Conservation (phyloP, 805 yeast species). For the Pichia deserticola region DNA sequence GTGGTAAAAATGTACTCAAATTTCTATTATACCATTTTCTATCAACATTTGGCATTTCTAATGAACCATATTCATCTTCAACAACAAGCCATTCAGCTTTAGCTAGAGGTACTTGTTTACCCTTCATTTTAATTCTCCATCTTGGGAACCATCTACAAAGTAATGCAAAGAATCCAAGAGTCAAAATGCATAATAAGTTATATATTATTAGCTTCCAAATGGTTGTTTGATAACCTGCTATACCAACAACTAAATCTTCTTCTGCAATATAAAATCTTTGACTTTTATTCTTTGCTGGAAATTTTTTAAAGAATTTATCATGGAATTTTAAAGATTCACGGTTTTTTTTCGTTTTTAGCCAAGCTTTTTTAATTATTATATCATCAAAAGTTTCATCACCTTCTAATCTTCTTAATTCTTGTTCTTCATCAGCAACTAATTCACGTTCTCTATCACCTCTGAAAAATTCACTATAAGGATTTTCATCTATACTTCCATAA, state of each 20-base stretch:
- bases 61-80: constrained; percentile 90
- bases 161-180: constrained; percentile 70
- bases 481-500: constrained; percentile 11
- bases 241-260: constrained; percentile 89
- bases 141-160: constrained; percentile 82
- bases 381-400: constrained; percentile 14
- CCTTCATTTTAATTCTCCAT: constrained; percentile 60
- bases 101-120: constrained; percentile 61
- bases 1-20: constrained; percentile 55
- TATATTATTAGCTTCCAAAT: constrained; percentile 39
- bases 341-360: constrained; percentile 9
- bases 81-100: constrained; percentile 87
- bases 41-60: constrained; percentile 49
- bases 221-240: constrained; percentile 77
- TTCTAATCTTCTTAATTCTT: constrained; percentile 5
- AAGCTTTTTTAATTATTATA: constrained; percentile 4
- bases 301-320: constrained; percentile 36
- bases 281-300: constrained; percentile 37
- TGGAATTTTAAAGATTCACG: constrained; percentile 28
- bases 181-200: constrained; percentile 43
- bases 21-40: constrained; percentile 63
- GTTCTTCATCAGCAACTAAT: constrained; percentile 12
- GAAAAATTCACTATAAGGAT: constrained; percentile 14
- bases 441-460: constrained; percentile 14
- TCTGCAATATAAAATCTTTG: constrained; percentile 92